Conservation (phyloP, 2,329 filamentous ascomycete genomes). For the Fusarium coffeatum region DNA sequence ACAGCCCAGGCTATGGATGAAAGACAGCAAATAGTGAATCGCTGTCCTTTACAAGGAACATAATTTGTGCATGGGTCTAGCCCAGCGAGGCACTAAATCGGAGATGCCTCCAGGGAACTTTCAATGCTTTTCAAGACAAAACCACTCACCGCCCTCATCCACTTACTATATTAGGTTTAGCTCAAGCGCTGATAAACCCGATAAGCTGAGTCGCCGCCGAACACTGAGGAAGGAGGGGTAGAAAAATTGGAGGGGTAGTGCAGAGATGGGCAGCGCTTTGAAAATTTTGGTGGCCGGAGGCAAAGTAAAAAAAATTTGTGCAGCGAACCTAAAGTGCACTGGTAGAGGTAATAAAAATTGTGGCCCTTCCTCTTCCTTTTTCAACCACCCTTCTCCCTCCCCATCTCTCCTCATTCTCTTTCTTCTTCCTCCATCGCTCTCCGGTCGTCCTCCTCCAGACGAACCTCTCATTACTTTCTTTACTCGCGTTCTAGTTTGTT, state of each 20-base stretch:
- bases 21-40: slow-evolving; percentile 24
- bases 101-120: slow-evolving; percentile 29
- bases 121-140: slow-evolving; percentile 29
- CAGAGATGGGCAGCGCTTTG: slow-evolving; percentile 11
- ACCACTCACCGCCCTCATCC: slow-evolving; percentile 46
- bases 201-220: slow-evolving; percentile 49
- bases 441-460: slow-evolving; percentile 59
- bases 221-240: slow-evolving; percentile 26
- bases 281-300: slow-evolving; percentile 33
- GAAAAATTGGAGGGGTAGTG: slow-evolving; percentile 43
- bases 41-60: slow-evolving; percentile 28
- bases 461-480: slow-evolving; percentile 50
- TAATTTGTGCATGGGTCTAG: slow-evolving; percentile 42
- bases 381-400: slow-evolving; percentile 42
- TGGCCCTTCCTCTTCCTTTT: slow-evolving; percentile 47
- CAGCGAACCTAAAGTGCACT: slow-evolving; percentile 21
- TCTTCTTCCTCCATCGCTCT: slow-evolving; percentile 51
- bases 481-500: slow-evolving; percentile 49
- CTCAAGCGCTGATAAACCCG: slow-evolving; percentile 44
- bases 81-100: slow-evolving; percentile 28
- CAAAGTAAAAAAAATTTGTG: slow-evolving; percentile 43
- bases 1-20: background rate
- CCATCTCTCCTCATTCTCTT: slow-evolving; percentile 48
- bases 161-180: slow-evolving; percentile 38
- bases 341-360: slow-evolving; percentile 44